Conservation (phyloP, 2,329 filamentous ascomycete genomes). For the Sphaceloma murrayae region DNA sequence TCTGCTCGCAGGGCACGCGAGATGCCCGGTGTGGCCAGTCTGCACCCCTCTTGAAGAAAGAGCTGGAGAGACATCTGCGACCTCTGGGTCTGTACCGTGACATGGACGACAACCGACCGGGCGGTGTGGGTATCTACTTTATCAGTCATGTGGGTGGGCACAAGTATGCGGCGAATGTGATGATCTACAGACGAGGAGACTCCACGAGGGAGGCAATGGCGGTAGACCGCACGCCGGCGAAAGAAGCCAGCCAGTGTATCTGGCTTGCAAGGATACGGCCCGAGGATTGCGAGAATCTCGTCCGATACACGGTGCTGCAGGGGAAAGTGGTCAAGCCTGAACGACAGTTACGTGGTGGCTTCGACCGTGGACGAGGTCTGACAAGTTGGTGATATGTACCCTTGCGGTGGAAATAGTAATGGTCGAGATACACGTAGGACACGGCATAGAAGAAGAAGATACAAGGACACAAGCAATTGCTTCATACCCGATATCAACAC, state of each 20-base stretch:
- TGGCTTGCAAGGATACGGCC: conserved; percentile 80
- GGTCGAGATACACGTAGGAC: not conserved
- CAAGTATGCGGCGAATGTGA: conserved; percentile 90
- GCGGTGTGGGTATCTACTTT: conserved; percentile 91
- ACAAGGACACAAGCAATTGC: too few relatives aligned
- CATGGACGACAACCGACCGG: conserved; percentile 75
- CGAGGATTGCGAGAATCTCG: conserved; percentile 86
- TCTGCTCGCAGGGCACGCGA: conserved; percentile 90
- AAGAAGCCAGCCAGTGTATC: conserved; percentile 69
- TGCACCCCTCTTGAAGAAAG: conserved; percentile 76
- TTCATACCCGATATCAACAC: too few relatives aligned
- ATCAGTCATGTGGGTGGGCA: conserved; percentile 94
- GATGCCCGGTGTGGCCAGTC: conserved; percentile 92
- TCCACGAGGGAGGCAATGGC: conserved; percentile 22
- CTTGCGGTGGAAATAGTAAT: not conserved
- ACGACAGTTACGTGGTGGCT: conserved; percentile 76
- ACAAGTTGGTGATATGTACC: conserved; percentile 68
- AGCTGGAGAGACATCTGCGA: conserved; percentile 81
- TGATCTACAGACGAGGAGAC: conserved; percentile 65
- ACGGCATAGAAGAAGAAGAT: not conserved
- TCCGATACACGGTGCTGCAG: conserved; percentile 79
- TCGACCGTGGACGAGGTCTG: conserved; percentile 70
- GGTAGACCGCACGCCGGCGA: conserved; percentile 19
- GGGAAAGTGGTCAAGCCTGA: conserved; percentile 90
- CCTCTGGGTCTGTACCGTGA: conserved; percentile 79